These are phyloP conservation scores for Chaetomiaceae sp. DNA, from an alignment of 2,329 filamentous ascomycete genomes.

Conservation along the genomic window DNA sequence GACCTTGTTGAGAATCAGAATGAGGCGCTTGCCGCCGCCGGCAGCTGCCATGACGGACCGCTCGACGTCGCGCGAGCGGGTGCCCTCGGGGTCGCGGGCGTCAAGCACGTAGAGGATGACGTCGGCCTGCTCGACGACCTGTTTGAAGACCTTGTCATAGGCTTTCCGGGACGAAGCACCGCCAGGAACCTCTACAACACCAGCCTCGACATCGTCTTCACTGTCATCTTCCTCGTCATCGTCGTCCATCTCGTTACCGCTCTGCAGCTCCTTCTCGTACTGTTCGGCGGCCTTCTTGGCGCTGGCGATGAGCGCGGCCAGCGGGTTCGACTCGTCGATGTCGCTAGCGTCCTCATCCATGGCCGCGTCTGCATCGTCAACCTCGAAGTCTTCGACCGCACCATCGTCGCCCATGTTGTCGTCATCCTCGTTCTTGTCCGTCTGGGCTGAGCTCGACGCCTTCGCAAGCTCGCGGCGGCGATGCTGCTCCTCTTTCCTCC, in stretches of 20 bases:
- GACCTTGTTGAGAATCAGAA: conserved; percentile 92
- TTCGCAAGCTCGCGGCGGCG: conserved; percentile 66
- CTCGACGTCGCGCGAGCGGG: conserved; percentile 84
- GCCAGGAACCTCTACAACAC: conserved; percentile 44
- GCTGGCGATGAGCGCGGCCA: conserved; percentile 85
- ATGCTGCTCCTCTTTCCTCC: conserved; percentile 73
- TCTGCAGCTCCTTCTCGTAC: conserved; percentile 61
- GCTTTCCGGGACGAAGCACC: conserved; percentile 68
- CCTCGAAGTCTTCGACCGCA: conserved; percentile 48
- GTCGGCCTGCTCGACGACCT: conserved; percentile 81
- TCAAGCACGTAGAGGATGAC: conserved; percentile 91
- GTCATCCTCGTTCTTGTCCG: conserved; percentile 41
- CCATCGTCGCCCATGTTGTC: conserved; percentile 46
- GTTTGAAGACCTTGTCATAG: conserved; percentile 94
- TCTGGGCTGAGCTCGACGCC: conserved; percentile 53
- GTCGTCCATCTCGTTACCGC: conserved; percentile 53
- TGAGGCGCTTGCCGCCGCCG: conserved; percentile 75
- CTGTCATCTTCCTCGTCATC: conserved; percentile 49
- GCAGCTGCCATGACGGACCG: conserved; percentile 86
- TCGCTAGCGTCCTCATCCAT: conserved; percentile 47
- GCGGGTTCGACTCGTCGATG: conserved; percentile 70
- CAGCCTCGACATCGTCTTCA: conserved; percentile 45
- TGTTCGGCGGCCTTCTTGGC: conserved; percentile 70
- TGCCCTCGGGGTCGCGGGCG: conserved; percentile 84
- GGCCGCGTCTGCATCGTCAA: conserved; percentile 54